Evolutionary conservation across 78 protist genomes (phyloP), one percentile per base, ranked within the genome.

Genomic region (Planoprotostelium fungivorum): DNA sequence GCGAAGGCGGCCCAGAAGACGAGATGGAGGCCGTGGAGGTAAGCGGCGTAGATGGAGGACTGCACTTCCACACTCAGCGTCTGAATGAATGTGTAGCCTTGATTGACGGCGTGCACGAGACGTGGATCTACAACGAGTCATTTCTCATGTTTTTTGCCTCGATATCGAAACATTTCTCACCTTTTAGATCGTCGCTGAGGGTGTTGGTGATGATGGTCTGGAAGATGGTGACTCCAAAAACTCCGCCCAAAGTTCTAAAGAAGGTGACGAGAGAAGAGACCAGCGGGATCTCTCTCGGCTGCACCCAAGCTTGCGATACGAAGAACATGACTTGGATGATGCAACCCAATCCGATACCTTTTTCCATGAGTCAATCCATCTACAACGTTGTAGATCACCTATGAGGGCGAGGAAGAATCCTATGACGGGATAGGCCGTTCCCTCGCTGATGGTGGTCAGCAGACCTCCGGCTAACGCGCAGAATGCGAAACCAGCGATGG

Each of bases 241-340:
- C 95, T 85, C 95, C 95, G 35, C 93, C 95, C 83, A 93, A 87
- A 0, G 93, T 90, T 84, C 95, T 38, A 63, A 89, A 93, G 95
- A 93, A 93, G 29, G 90, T 85, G 1, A 90, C 86, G 35, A 91
- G 89, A 1, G 95, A 92, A 0, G 95, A 89, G 28, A 91, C 89
- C 28, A 90, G 86, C 28, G 95, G 83, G 10, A 93, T 84, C 5
- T 87, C 87, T 16, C 38, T 37, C 29, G 73, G 86, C 10, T 83
- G 90, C 0, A 90, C 95, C 39, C 88, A 36, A 38, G 88, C 89
- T 63, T 90, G 92, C 5, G 84, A 89, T 1, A 90, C 85, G 85
- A 93, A 63, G 31, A 90, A 86, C 0, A 93, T 28, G 29, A 93
- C 84, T 85, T 93, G 95, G 93, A 93, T 90, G 23, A 91, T 93